Conservation (phyloP, 2,329 filamentous ascomycete species). For the Pestalotiopsis sp. region DNA sequence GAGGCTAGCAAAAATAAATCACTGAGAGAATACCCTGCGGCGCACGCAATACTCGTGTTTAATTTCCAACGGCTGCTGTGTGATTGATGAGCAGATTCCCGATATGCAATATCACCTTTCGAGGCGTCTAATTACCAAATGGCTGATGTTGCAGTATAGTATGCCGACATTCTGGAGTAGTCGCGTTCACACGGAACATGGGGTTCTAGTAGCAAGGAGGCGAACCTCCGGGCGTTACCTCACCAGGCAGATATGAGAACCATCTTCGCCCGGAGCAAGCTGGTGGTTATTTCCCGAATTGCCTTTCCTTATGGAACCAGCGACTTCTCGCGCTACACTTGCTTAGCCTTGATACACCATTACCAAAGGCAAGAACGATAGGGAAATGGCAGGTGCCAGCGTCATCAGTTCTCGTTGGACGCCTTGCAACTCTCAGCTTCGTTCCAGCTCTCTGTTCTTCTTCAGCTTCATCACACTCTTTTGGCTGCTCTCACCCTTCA, state of each 20-base stretch:
- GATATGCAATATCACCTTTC: not conserved
- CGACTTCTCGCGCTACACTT: not conserved
- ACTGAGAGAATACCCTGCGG: conserved; percentile 21
- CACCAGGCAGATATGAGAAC: not conserved
- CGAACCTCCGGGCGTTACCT: not conserved
- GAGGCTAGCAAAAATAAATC: conserved; percentile 34
- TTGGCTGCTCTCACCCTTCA: conserved; percentile 19
- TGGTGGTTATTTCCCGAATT: not conserved
- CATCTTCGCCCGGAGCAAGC: not conserved
- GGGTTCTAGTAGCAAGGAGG: not conserved
- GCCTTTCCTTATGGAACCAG: not conserved
- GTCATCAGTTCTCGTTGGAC: not conserved
- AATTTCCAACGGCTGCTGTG: not conserved
- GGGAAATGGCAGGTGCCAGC: not conserved
- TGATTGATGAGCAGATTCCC: not conserved
- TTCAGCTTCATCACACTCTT: conserved; percentile 17
- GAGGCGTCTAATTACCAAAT: not conserved
- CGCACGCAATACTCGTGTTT: not conserved
- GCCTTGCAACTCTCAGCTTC: not conserved
- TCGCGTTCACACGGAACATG: not conserved
- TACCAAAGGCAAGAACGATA: not conserved
- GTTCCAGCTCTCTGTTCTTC: not conserved
- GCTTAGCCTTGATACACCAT: not conserved
- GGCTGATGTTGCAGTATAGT: not conserved
- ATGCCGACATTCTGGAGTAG: not conserved